Evolutionary conservation across 164 flowering plant genomes (phyloP), one percentile per base, ranked within the genome.

Genomic region (Aristolochia contorta): DNA sequence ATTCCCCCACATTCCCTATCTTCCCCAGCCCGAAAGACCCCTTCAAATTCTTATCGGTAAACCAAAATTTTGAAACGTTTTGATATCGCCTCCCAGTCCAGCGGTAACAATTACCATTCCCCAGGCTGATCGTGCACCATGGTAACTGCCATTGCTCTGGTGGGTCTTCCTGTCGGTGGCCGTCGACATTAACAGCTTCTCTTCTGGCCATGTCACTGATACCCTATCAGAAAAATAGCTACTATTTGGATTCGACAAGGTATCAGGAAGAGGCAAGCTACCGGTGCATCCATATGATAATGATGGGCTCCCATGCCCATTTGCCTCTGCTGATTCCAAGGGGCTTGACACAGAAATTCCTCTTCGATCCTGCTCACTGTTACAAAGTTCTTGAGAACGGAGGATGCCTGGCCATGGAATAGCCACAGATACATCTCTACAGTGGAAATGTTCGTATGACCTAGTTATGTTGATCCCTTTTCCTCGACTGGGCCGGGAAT

Each of bases 31-130:
- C 9, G 23, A 14, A 22, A 24, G 27, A 52, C 37, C 12, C 37
- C 67, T 70, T 65, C 54, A 85, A 22, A 84, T 71, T 52, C 85
- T 83, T 73, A 87, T 74, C 0, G 99, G 96, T 74, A 88, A 68
- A 56, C 99, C 99, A 72, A 91, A 86, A 74, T 94, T 94, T 61
- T 91, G 99, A 69, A 80, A 94, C 58, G 85, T 76, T 73, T 79
- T 80, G 60, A 94, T 82, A 67, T 91, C 89, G 16, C 99, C 99
- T 74, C 80, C 69, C 23, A 82, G 83, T 51, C 95, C 85, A 16
- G 95, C 99, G 50, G 97, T 87, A 47, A 94, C 92, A 69, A 94
- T 84, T 62, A 86, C 97, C 93, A 94, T 72, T 27, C 93, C 91
- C 96, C 92, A 86, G 20, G 91, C 95, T 18, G 91, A 70, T 57